A percentile compares a stretch with the other conserved stretches of the same genome.
Evolutionary conservation across 2,329 filamentous ascomycete species (phyloP).

Genomic region (Colletotrichum lentis): DNA sequence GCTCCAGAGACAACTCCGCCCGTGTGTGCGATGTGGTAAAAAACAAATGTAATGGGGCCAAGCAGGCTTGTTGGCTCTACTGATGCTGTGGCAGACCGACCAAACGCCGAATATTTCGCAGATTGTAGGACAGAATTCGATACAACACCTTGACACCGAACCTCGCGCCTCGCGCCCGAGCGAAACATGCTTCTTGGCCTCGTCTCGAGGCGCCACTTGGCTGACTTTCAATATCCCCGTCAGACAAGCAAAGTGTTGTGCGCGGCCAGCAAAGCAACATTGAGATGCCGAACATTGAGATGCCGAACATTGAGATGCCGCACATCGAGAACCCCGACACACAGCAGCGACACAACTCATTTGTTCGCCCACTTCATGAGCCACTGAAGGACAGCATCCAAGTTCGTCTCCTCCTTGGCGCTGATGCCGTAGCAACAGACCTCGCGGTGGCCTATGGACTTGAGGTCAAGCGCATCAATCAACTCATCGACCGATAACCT

Average conservation of each 20-base stretch:
- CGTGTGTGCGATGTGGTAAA: constrained; percentile 17
- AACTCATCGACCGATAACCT: constrained; percentile 93
- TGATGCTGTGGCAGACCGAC: constrained; percentile 34
- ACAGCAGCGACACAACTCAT: constrained; percentile 52
- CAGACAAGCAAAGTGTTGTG: background rate
- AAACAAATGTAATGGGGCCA: constrained; percentile 14
- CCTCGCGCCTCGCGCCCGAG: background rate
- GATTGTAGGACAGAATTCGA: constrained; percentile 9
- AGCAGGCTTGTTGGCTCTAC: constrained; percentile 25
- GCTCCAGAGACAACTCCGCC: constrained; percentile 2
- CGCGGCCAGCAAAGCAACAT: background rate
- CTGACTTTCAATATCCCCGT: background rate
- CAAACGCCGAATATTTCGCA: constrained; percentile 24
- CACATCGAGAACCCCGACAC: constrained; percentile 8
- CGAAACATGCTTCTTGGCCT: background rate
- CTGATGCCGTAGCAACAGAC: constrained; percentile 99
- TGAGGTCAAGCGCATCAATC: constrained; percentile 91
- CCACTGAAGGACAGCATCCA: constrained; percentile 96
- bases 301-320: background rate
- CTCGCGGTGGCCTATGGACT: constrained; percentile 87
- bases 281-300: background rate
- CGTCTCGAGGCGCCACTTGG: constrained; percentile 1
- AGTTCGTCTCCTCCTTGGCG: constrained; percentile 97
- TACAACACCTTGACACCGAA: constrained; percentile 2
- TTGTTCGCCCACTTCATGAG: constrained; percentile 87